A percentile compares a stretch with the other conserved stretches of the same genome.
Evolutionary conservation across 2,329 filamentous ascomycete species (phyloP).

Genomic region (Epichloe gansuensis): DNA sequence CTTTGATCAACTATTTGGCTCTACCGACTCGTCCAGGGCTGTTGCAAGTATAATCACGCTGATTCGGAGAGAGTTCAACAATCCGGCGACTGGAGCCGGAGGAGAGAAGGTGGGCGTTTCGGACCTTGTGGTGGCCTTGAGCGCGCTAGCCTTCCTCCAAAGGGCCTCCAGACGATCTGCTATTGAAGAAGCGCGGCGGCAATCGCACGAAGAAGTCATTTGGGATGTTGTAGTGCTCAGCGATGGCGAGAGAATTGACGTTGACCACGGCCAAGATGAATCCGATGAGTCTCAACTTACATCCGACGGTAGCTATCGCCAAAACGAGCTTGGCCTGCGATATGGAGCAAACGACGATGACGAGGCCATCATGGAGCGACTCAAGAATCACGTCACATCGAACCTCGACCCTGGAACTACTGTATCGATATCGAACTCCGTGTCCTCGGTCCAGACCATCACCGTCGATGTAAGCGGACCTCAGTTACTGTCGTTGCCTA

Average conservation of each 20-base stretch:
- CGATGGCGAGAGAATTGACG: slow-evolving; percentile 45
- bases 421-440: slow-evolving; percentile 48
- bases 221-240: slow-evolving; percentile 57
- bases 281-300: slow-evolving; percentile 9
- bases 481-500: slow-evolving; percentile 36
- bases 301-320: background rate
- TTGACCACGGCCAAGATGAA: slow-evolving; percentile 22
- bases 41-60: slow-evolving; percentile 55
- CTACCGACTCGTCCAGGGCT: slow-evolving; percentile 56
- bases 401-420: slow-evolving; percentile 42
- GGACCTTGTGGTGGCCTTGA: slow-evolving; percentile 49
- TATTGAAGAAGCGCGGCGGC: slow-evolving; percentile 35
- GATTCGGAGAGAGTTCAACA: slow-evolving; percentile 51
- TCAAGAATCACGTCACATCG: slow-evolving; percentile 42
- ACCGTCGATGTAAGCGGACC: slow-evolving; percentile 50
- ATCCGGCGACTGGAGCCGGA: slow-evolving; percentile 45
- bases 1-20: slow-evolving; percentile 53
- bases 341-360: slow-evolving; percentile 18
- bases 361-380: slow-evolving; percentile 29
- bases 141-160: slow-evolving; percentile 50
- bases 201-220: slow-evolving; percentile 42
- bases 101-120: slow-evolving; percentile 48
- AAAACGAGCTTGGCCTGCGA: background rate
- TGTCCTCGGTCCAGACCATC: slow-evolving; percentile 49
- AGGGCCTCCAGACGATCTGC: slow-evolving; percentile 39